phyloP scores from a whole-genome alignment of 2,329 filamentous ascomycete genomes.

The Aspergillus sp. region DNA sequence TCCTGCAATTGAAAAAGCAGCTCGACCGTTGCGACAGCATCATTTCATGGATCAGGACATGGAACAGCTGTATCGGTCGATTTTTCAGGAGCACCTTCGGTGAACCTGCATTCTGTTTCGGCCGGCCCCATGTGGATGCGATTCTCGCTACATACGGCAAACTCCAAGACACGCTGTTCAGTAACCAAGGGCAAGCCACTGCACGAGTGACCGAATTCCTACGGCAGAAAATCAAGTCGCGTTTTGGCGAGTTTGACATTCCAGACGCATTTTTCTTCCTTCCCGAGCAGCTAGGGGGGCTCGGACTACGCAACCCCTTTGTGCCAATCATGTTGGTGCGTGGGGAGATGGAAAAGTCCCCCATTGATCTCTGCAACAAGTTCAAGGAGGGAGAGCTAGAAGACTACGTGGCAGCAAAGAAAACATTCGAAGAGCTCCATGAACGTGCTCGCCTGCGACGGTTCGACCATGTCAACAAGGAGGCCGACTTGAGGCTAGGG shows the following conservation, averaged over 20 bases:
- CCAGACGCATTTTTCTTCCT: slow-evolving; percentile 51
- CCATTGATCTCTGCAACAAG: slow-evolving; percentile 31
- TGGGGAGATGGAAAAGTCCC: slow-evolving; percentile 24
- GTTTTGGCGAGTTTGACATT: slow-evolving; percentile 47
- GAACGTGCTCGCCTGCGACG: background rate
- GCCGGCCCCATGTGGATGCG: slow-evolving; percentile 48
- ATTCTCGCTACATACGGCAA: slow-evolving; percentile 47
- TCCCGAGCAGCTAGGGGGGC: slow-evolving; percentile 47
- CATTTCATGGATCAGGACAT: slow-evolving; percentile 55
- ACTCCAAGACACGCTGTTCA: slow-evolving; percentile 49
- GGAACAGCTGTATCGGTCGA: slow-evolving; percentile 53
- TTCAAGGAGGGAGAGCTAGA: slow-evolving; percentile 25
- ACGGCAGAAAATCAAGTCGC: slow-evolving; percentile 47
- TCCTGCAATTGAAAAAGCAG: slow-evolving; percentile 41
- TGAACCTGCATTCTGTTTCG: slow-evolving; percentile 50
- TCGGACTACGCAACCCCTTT: slow-evolving; percentile 50
- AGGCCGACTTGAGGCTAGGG: slow-evolving; percentile 7
- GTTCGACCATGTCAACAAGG: background rate
- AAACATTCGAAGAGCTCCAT: slow-evolving; percentile 18
- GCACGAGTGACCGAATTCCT: slow-evolving; percentile 53
- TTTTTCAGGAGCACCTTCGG: slow-evolving; percentile 56
- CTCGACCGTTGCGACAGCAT: slow-evolving; percentile 47
- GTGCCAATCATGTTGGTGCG: slow-evolving; percentile 41
- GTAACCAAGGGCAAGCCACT: slow-evolving; percentile 45
- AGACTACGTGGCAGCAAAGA: slow-evolving; percentile 21